A percentile compares a stretch with the other conserved stretches of the same genome.
Conservation (phyloP, 2,329 filamentous ascomycete species). For the Botrytis pseudocinerea region DNA sequence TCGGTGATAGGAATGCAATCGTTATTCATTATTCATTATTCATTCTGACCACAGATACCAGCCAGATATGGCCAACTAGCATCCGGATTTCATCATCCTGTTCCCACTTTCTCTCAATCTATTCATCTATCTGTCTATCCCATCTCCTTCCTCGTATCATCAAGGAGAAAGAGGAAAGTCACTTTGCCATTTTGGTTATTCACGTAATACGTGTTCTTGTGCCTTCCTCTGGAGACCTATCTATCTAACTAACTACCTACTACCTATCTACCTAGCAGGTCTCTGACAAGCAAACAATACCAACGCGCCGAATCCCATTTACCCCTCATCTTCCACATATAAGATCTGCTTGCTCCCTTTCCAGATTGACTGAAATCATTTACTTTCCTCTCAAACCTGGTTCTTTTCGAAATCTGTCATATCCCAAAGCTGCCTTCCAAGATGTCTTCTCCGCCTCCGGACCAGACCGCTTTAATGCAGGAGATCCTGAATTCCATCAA, state of each 20-base stretch:
- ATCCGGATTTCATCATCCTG: not conserved
- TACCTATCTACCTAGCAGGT: not conserved
- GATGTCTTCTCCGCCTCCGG: constrained; percentile 29
- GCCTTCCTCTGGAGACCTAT: not conserved
- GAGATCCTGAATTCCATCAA: constrained; percentile 58
- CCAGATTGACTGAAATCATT: not conserved
- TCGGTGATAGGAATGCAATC: not conserved
- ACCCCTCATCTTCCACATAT: constrained; percentile 13
- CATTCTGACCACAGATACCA: not conserved
- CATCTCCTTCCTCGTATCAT: constrained; percentile 2
- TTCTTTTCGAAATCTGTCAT: not conserved
- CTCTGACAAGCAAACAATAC: constrained; percentile 5
- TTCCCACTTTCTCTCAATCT: constrained; percentile 17
- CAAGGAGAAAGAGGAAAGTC: constrained; percentile 1
- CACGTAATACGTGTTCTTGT: constrained; percentile 18
- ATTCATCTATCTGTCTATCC: not conserved
- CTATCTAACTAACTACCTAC: not conserved
- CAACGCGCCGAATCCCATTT: not conserved
- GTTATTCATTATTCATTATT: not conserved
- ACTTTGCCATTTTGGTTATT: not conserved
- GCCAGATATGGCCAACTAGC: not conserved
- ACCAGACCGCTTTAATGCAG: constrained; percentile 45
- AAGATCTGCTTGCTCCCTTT: not conserved
- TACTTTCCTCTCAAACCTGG: not conserved
- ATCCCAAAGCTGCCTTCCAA: not conserved